phyloP scores from a whole-genome alignment of 75 land plant genomes.

The Picea sitchensis region DNA sequence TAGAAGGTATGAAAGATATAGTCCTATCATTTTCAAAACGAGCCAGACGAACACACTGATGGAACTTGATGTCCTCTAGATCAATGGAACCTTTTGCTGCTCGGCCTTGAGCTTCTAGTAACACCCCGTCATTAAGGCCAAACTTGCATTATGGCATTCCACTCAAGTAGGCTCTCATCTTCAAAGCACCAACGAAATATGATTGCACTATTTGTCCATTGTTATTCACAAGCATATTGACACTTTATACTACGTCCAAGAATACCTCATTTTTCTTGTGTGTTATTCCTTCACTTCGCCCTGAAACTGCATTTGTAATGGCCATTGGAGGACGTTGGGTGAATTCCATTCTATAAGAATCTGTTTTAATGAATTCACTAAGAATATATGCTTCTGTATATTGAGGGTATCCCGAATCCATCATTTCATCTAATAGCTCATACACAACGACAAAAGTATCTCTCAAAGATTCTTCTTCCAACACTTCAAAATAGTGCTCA shows the following conservation, averaged over 20 bases:
- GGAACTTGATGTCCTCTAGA: no score
- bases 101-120: no score
- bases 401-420: constrained; percentile 41
- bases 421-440: no score
- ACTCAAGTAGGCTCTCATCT: constrained; percentile 98
- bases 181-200: constrained; percentile 97
- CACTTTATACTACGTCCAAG: constrained; percentile 98
- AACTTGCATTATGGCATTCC: no score
- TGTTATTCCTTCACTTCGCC: constrained; percentile 30
- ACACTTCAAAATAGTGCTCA: no score
- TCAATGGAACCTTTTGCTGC: no score
- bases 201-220: constrained; percentile 96
- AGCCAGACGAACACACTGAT: constrained; percentile 37
- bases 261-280: constrained; percentile 99
- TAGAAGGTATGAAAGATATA: constrained; percentile 94
- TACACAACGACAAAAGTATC: constrained; percentile 27
- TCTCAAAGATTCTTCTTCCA: constrained; percentile 64
- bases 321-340: constrained; percentile 98
- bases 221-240: constrained; percentile 97
- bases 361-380: constrained; percentile 98
- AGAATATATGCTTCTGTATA: constrained; percentile 97
- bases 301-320: constrained; percentile 88
- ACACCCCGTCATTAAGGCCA: no score
- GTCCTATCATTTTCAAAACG: constrained; percentile 97
- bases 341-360: constrained; percentile 21